Evolutionary conservation across 306 rosid genomes (phyloP).

Genomic region (Spatholobus suberectus): DNA sequence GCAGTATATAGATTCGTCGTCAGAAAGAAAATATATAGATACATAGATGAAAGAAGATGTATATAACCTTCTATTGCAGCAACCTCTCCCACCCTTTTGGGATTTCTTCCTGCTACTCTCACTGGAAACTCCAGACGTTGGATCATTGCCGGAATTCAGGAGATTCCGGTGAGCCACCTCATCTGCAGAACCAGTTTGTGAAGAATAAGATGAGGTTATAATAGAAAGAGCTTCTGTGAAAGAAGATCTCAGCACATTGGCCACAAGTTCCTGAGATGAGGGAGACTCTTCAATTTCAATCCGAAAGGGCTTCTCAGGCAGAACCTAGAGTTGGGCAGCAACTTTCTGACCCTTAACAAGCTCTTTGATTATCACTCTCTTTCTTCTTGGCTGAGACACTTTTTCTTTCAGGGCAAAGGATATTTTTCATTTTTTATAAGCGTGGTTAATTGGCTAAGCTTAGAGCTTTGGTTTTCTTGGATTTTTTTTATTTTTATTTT

Average conservation of each 20-base stretch:
- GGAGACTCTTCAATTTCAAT: conserved; percentile 12
- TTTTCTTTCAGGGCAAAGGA: background rate
- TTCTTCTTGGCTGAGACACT: background rate
- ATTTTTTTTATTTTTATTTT: background rate
- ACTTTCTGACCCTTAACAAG: conserved; percentile 51
- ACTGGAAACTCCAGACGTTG: background rate
- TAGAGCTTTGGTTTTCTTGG: background rate
- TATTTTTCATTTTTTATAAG: background rate
- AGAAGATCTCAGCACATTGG: conserved; percentile 46
- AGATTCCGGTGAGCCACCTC: background rate
- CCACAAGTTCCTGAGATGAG: conserved; percentile 46
- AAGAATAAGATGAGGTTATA: background rate
- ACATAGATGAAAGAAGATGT: background rate
- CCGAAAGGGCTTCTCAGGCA: conserved; percentile 41
- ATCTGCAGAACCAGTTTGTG: background rate
- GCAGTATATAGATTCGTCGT: background rate
- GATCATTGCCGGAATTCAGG: conserved; percentile 18
- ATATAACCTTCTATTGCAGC: conserved; percentile 67
- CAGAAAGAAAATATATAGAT: background rate
- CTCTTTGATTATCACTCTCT: conserved; percentile 28
- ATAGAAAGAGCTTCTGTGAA: conserved; percentile 51
- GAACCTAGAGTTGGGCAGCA: conserved; percentile 54
- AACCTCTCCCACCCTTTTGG: conserved; percentile 46
- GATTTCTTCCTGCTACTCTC: conserved; percentile 46
- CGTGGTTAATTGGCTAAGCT: too few relatives aligned